These are phyloP conservation scores for Chimonanthus salicifolius DNA, from an alignment of 164 flowering plant genomes.

Conservation along the genomic window DNA sequence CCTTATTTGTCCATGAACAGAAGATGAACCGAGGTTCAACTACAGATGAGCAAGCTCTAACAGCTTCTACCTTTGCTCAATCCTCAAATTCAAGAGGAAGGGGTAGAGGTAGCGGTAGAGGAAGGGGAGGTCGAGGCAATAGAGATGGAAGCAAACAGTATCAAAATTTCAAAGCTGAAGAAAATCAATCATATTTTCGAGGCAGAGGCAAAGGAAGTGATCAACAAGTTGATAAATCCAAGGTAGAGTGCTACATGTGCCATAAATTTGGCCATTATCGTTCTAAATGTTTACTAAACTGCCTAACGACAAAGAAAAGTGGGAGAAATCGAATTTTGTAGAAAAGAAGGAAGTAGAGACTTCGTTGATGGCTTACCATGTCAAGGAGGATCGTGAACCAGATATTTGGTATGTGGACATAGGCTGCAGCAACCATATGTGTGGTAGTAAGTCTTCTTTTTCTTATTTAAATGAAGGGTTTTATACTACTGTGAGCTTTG, in stretches of 20 bases:
- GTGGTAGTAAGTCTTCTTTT: slow-evolving; percentile 3
- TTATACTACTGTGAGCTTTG: slow-evolving; percentile 18
- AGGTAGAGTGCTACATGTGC: slow-evolving; percentile 5
- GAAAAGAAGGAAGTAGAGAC: slow-evolving; percentile 8
- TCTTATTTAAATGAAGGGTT: background rate
- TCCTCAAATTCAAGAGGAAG: background rate
- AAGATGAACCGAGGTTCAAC: slow-evolving; percentile 7
- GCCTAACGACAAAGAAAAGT: slow-evolving; percentile 6
- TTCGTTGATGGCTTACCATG: slow-evolving; percentile 1
- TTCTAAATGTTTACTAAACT: slow-evolving; percentile 8
- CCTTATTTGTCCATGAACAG: slow-evolving; percentile 1
- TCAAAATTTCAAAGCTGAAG: background rate
- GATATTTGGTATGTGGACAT: slow-evolving; percentile 2
- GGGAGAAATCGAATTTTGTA: slow-evolving; percentile 1
- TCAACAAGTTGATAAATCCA: slow-evolving; percentile 8
- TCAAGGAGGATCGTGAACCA: background rate
- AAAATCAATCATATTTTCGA: background rate
- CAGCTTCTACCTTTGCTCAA: slow-evolving; percentile 2
- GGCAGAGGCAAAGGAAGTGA: slow-evolving; percentile 1
- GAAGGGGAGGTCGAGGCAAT: slow-evolving; percentile 4
- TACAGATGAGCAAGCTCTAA: slow-evolving; percentile 1
- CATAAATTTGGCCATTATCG: slow-evolving; percentile 3
- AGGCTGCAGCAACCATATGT: slow-evolving; percentile 2
- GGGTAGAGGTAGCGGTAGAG: slow-evolving; percentile 9
- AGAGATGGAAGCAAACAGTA: background rate